Percentiles rank a stretch among this genome's conserved stretches.
phyloP scores from a whole-genome alignment of 2,329 filamentous ascomycete genomes.

The Xylaria multiplex region DNA sequence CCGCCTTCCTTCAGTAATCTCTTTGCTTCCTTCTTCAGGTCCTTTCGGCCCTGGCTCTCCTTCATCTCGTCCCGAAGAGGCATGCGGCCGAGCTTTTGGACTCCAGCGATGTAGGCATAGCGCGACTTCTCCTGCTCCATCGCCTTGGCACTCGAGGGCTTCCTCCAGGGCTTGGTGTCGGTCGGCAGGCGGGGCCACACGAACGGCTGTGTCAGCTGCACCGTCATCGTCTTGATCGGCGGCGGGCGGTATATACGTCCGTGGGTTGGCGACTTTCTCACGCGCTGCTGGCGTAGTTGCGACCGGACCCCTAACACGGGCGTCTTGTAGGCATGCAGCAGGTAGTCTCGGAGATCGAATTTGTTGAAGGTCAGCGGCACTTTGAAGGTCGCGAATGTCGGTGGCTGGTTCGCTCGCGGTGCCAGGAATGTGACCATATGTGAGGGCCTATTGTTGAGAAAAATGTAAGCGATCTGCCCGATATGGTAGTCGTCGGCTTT shows the following conservation, averaged over 20 bases:
- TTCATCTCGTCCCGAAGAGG: slow-evolving; percentile 56
- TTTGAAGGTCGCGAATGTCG: slow-evolving; percentile 87
- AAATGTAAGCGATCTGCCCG: slow-evolving; percentile 5
- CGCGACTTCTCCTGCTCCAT: slow-evolving; percentile 42
- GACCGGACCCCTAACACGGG: slow-evolving; percentile 78
- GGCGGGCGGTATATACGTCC: slow-evolving; percentile 75
- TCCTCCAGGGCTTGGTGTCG: slow-evolving; percentile 69
- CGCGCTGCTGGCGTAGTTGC: slow-evolving; percentile 75
- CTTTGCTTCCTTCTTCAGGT: slow-evolving; percentile 66
- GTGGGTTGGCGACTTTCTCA: slow-evolving; percentile 58
- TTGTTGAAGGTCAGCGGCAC: slow-evolving; percentile 95
- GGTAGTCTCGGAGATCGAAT: slow-evolving; percentile 94
- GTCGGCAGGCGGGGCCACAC: slow-evolving; percentile 80
- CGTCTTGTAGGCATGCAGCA: slow-evolving; percentile 85
- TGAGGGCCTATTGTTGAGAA: slow-evolving; percentile 69
- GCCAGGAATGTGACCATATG: slow-evolving; percentile 83
- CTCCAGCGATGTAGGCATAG: slow-evolving; percentile 18
- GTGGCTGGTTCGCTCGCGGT: slow-evolving; percentile 70
- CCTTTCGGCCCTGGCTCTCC: slow-evolving; percentile 54
- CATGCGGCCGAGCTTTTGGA: slow-evolving; percentile 48
- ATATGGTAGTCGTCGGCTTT: background rate
- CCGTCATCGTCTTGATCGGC: slow-evolving; percentile 90
- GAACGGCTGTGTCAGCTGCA: slow-evolving; percentile 88
- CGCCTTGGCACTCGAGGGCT: slow-evolving; percentile 54
- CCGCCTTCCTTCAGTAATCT: slow-evolving; percentile 67